Conservation (phyloP, 345 rosid species). For the Rubroshorea leprosula region DNA sequence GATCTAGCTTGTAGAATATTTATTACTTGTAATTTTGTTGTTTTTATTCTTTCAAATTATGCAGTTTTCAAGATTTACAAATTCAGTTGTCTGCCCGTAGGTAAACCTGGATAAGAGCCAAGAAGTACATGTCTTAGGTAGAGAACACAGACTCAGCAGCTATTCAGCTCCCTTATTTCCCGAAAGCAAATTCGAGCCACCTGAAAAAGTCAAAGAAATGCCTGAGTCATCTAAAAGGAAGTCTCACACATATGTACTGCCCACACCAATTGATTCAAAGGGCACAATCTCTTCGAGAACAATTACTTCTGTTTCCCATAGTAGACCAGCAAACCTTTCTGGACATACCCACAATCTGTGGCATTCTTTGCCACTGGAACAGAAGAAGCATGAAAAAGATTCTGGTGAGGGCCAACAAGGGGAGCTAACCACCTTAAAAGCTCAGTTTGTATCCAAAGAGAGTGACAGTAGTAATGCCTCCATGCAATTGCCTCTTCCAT, state of each 20-base stretch:
- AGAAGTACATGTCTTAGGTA: slow-evolving; percentile 31
- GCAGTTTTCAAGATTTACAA: slow-evolving; percentile 4
- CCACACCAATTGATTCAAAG: no score
- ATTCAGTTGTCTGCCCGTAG: slow-evolving; percentile 29
- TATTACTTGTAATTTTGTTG: not conserved
- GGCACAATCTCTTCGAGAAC: no score
- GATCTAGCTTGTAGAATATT: not conserved
- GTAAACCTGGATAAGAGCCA: slow-evolving; percentile 39
- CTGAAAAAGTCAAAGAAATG: slow-evolving; percentile 53
- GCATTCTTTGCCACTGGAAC: slow-evolving; percentile 12
- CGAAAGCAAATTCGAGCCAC: slow-evolving; percentile 57
- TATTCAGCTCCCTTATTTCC: slow-evolving; percentile 84
- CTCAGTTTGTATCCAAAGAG: slow-evolving; percentile 14
- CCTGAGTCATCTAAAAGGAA: slow-evolving; percentile 25
- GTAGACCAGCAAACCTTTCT: no score
- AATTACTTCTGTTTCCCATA: no score
- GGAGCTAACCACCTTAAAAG: no score
- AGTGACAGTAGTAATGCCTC: no score
- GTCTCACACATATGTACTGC: no score
- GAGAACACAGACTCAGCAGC: slow-evolving; percentile 53
- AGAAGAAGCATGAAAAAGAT: slow-evolving; percentile 43
- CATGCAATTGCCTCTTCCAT: slow-evolving; percentile 65
- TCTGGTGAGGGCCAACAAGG: slow-evolving; percentile 22
- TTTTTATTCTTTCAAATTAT: no score
- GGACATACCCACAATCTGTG: no score